Base-by-base conservation (phyloP, 257 asterid genomes). In the Cinchona pubescens region DNA sequence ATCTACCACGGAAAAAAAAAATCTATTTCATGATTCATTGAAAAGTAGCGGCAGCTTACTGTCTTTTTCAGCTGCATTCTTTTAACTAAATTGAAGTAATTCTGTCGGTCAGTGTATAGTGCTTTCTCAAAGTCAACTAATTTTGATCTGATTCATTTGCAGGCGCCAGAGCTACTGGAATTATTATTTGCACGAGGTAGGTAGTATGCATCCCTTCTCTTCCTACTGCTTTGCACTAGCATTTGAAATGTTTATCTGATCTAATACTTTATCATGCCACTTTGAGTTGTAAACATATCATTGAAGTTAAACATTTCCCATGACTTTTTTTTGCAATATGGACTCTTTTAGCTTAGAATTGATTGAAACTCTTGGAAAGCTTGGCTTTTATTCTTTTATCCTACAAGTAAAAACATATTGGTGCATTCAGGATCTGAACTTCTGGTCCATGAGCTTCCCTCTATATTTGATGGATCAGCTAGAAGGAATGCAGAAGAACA, bases 161-260 rank as follows among this genome's bases (percentile, higher is more conserved):
- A 95, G 99, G 97, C 98, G 32, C 96, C 97, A 59, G 98, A 92
- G 82, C 83, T 95, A 82, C 97, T 92, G 2, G 89, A 91, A 64
- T 75, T 87, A 65, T 86, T 95, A 49, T 92, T 95, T 85, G 78
- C 81, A 79, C 83, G 74, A 91, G 98, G 99, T 91, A 49, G 18
- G 79, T 75, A 21, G 29, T 81, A 40, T 71, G 32, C 51, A 78
- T 64, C 78, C 48, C 55, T 49, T 35, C 66, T 40, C 53, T 4
- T 42, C 21, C 66, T 64, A 34, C 46, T 34, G 37, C 66, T 51
- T 29, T 18, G 40, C 27, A 32, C 56, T 65, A 7, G n/a, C 30
- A 43, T 65, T 37, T 78, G 10, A 59, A 27, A n/a, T 38, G 9
- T 30, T 1, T 18, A 48, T 67, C 53, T 43, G 35, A 37, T n/a